Base-by-base conservation (phyloP, 2,329 filamentous ascomycete species). In the Aspergillus hortae region DNA sequence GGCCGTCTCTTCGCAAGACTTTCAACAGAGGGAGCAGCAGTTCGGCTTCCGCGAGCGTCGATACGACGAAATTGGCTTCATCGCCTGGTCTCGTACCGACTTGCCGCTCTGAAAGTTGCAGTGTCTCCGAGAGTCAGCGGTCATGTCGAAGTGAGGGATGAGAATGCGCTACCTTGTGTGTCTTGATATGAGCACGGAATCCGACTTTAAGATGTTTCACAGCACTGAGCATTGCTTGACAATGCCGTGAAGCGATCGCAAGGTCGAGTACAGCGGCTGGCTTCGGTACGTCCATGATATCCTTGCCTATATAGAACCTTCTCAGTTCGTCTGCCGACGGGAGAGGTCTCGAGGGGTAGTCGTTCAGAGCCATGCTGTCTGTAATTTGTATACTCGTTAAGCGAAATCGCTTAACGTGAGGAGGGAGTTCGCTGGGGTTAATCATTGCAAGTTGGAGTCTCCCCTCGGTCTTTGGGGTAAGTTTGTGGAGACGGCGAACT, bases 151-250 rank as follows among this genome's bases (percentile, higher is more conserved):
- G 21, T 4, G 32, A 10, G 4, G 7, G 17, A 11, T 10, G 6
- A 14, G 6, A 9, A 1, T 0, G 4, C 49, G 63, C 50, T 70
- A 86, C 87, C 76, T 94, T 94, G 69, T 94, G 89, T 19, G 88
- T 91, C 72, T 94, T 94, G 54, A 92, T 83, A 67, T 94, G 89
- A 1, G 87, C 85, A 53, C 89, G 77, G 75, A 90, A 92, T 6
- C 78, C 80, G 21, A 92, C 76, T 0, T 78, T 75, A 12, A 92
- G 71, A 46, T 73, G 71, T 38, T 78, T 67, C 12, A 81, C 79
- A 0, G 87, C 81, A 11, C 83, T 75, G 6, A 90, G 80, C 87
- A 94, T 92, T 33, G 82, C 76, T 54, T 76, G 70, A 69, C 89
- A 92, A 63, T 92, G 90, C 45, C 78, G 74, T 49, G 80, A 75